A percentile compares a stretch with the other conserved stretches of the same genome.
Conservation (phyloP, 768 basidiomycete genomes). For the Lyophyllum atratum region DNA sequence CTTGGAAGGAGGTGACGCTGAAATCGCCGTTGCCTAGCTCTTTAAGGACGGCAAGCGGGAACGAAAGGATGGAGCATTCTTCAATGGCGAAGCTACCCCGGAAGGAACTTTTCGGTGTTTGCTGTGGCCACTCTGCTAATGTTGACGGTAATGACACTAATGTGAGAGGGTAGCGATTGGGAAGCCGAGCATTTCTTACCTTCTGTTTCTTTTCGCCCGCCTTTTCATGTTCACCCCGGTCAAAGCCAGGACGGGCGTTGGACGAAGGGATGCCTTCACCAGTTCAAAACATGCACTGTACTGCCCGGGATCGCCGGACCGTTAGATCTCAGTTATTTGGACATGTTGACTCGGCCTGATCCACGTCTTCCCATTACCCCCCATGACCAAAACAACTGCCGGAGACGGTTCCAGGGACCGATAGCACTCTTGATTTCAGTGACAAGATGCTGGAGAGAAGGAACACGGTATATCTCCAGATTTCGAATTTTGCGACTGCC, state of each 20-base stretch:
- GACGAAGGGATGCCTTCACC: not conserved
- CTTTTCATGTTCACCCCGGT: slow-evolving; percentile 16
- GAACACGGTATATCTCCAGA: too few relatives aligned
- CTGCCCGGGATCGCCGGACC: not conserved
- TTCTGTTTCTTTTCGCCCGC: not conserved
- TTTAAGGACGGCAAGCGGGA: slow-evolving; percentile 18
- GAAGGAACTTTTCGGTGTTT: slow-evolving; percentile 21
- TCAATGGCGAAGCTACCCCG: not conserved
- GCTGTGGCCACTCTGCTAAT: slow-evolving; percentile 4
- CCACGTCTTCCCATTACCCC: too few relatives aligned
- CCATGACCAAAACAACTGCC: too few relatives aligned
- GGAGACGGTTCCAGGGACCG: too few relatives aligned
- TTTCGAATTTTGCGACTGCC: too few relatives aligned
- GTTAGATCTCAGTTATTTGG: not conserved
- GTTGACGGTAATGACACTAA: not conserved
- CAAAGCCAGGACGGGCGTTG: not conserved
- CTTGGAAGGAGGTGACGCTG: slow-evolving; percentile 26
- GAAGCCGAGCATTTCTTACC: not conserved
- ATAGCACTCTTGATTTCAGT: too few relatives aligned
- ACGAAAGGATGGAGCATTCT: not conserved
- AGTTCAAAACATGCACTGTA: not conserved
- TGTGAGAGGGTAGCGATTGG: not conserved
- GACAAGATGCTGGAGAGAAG: too few relatives aligned
- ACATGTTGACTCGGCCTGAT: not conserved
- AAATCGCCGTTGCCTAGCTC: slow-evolving; percentile 16